Evolutionary conservation across 306 rosid genomes (phyloP).

Genomic region (Potentilla sterilis): DNA sequence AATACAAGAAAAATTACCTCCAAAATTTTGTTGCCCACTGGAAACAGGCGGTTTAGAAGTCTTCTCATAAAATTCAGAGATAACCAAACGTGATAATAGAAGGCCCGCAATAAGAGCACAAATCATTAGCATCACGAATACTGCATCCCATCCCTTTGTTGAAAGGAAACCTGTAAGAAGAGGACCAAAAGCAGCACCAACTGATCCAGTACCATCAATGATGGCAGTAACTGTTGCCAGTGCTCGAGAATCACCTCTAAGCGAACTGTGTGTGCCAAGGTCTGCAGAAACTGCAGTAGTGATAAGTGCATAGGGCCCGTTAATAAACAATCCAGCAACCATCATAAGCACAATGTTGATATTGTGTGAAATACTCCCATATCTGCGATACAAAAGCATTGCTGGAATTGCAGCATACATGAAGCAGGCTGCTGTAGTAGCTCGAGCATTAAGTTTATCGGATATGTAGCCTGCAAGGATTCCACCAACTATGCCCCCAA

Average conservation of each 20-base stretch:
- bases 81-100: constrained; percentile 57
- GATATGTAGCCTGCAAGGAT: constrained; percentile 81
- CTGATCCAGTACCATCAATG: constrained; percentile 84
- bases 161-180: constrained; percentile 79
- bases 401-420: constrained; percentile 71
- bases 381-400: constrained; percentile 53
- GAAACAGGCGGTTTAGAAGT: constrained; percentile 34
- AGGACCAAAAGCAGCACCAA: constrained; percentile 88
- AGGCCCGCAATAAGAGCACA: constrained; percentile 77
- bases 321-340: constrained; percentile 68
- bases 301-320: constrained; percentile 86
- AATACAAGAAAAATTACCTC: constrained; percentile 42
- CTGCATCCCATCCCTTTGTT: constrained; percentile 65
- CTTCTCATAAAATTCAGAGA: constrained; percentile 57
- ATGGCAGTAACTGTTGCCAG: constrained; percentile 84
- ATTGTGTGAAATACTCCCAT: constrained; percentile 51
- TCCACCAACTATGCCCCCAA: constrained; percentile 83
- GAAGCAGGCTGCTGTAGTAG: constrained; percentile 74
- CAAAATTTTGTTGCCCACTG: constrained; percentile 28
- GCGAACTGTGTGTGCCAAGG: constrained; percentile 76
- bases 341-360: constrained; percentile 70
- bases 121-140: constrained; percentile 53
- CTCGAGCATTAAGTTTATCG: constrained; percentile 76
- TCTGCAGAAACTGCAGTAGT: constrained; percentile 92
- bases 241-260: constrained; percentile 76